These are phyloP conservation scores for Amoebophrya sp. DNA, from an alignment of 169 alveolate species.

Conservation along the genomic window DNA sequence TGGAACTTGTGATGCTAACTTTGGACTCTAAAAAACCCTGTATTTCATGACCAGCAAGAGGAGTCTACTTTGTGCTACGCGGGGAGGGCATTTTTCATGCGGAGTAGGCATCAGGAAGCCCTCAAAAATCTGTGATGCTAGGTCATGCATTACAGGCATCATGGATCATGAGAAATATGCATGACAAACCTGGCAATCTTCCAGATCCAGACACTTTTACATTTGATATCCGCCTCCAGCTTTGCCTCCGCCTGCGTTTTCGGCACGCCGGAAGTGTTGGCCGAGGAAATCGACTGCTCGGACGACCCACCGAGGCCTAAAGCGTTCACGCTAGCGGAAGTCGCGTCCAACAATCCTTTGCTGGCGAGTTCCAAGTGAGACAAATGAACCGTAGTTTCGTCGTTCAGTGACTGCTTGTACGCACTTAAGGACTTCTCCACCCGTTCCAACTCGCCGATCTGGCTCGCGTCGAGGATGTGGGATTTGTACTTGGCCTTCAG, in stretches of 20 bases:
- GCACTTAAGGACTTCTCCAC: not conserved
- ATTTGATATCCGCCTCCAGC: not conserved
- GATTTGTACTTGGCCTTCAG: not conserved
- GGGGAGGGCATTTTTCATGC: no score
- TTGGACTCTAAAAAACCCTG: no score
- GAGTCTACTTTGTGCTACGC: no score
- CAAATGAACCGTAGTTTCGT: not conserved
- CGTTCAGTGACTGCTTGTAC: not conserved
- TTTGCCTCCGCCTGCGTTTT: not conserved
- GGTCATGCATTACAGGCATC: no score
- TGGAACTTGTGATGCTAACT: no score
- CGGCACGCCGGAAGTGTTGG: not conserved
- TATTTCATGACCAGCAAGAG: no score
- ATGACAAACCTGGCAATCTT: no score
- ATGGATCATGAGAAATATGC: no score
- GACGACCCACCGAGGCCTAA: not conserved
- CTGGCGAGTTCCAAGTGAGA: not conserved
- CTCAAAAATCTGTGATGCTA: no score
- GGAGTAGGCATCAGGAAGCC: no score
- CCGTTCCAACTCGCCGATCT: not conserved
- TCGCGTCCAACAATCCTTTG: not conserved
- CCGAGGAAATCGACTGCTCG: no score
- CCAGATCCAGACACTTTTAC: no score
- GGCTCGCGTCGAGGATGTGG: constrained; percentile 9
- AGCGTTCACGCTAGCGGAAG: not conserved